Evolutionary conservation across 106 monocot species (phyloP), one percentile per base, ranked within the genome.

Genomic region (Acorus calamus): DNA sequence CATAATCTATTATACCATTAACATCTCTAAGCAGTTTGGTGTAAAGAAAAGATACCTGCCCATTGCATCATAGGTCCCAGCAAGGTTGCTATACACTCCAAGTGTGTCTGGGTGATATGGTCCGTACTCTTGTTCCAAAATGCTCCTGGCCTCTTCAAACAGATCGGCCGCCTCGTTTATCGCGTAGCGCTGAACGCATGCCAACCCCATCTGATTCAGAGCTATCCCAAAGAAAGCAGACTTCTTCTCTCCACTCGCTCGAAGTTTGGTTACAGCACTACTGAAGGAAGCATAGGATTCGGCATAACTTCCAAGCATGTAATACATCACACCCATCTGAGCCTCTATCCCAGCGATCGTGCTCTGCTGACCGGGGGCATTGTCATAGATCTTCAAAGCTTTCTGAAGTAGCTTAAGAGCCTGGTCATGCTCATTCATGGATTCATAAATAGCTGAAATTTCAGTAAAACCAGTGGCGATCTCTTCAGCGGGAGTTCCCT

Each of bases 1-100:
- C 56, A 44, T 2, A 28, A 28, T 28, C 28, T 28, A 28, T 28
- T 28, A 28, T 28, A 28, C 28, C 28, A 28, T 28, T 28, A 28
- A 28, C 28, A 28, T 28, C 28, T 28, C 28, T 28, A 28, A 2
- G 11, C 7, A 47, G 43, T 28, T 11, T 41, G 14, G n/a, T 56
- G 46, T 46, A 51, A 59, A 44, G 58, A 44, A 52, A 42, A 3
- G 57, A 63, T 81, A 96, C 96, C 96, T 91, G 76, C 96, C 96
- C 82, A 96, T 85, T 45, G 96, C 96, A 73, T 96, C 96, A 63
- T 96, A 96, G 12, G 87, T 83, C 62, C 91, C 96, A 0, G 96
- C 96, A 60, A 96, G 87, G 66, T 96, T 96, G 79, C 91, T 87
- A 51, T 72, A 96, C 11, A 96, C 87, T 50, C 87, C 96, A 7